A percentile compares a stretch with the other conserved stretches of the same genome.
Evolutionary conservation across 1,139 yeast species (phyloP).

Genomic region (Blastobotrys apis): DNA sequence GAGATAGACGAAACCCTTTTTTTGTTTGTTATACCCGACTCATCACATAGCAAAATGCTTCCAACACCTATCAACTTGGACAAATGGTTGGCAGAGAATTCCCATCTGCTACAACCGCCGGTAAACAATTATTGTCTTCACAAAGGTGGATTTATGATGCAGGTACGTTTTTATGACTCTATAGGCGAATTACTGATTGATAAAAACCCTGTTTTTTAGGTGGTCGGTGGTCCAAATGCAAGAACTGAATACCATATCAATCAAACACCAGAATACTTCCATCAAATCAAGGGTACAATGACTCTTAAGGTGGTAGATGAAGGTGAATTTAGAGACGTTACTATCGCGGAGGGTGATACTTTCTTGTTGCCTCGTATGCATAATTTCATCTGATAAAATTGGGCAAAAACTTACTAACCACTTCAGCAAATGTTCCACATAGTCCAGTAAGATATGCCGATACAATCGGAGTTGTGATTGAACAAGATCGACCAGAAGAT

Average conservation of each 20-base stretch:
- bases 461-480: constrained; percentile 91
- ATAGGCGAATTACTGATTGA: background rate
- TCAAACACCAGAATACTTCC: constrained; percentile 92
- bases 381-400: too few species aligned
- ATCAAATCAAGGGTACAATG: constrained; percentile 84
- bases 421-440: constrained; percentile 68
- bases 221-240: constrained; percentile 92
- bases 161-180: constrained; percentile 48
- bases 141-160: constrained; percentile 86
- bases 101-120: constrained; percentile 77
- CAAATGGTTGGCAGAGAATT: constrained; percentile 77
- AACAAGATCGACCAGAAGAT: constrained; percentile 80
- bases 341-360: constrained; percentile 80
- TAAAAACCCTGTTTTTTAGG: constrained; percentile 30
- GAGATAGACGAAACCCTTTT: too few species aligned
- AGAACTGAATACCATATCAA: constrained; percentile 91
- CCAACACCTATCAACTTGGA: constrained; percentile 68
- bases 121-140: constrained; percentile 89
- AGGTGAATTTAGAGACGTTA: constrained; percentile 68
- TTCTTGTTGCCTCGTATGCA: constrained; percentile 60
- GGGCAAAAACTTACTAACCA: constrained; percentile 2
- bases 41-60: constrained; percentile 55
- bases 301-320: constrained; percentile 79
- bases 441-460: constrained; percentile 82
- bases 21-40: too few species aligned